Evolutionary conservation across 176 grass and related monocot species (phyloP).

Genomic region (Pontederia paniculata): DNA sequence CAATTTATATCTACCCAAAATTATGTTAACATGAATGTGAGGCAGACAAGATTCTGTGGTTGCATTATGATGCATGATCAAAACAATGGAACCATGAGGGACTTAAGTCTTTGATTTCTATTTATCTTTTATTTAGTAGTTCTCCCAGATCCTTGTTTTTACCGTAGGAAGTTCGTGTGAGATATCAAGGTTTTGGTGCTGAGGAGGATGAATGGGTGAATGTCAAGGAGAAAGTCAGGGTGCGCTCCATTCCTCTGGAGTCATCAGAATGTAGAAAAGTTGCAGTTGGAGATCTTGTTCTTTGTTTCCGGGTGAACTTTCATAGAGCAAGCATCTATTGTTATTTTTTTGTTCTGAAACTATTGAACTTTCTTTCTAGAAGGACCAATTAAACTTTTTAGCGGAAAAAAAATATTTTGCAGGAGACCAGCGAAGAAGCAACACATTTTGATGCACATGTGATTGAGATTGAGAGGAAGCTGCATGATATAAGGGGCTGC

Average conservation of each 20-base stretch:
- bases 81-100: no score
- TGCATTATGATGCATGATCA: no score
- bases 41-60: no score
- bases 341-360: not conserved
- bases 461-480: conserved; percentile 51
- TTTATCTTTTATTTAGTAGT: conserved; percentile 7
- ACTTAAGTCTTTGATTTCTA: not conserved
- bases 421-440: conserved; percentile 68
- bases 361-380: not conserved
- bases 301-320: conserved; percentile 53
- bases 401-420: conserved; percentile 1
- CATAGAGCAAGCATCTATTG: not conserved
- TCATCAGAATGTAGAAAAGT: conserved; percentile 57
- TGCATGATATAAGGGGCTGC: conserved; percentile 92
- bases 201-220: conserved; percentile 98
- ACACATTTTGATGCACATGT: conserved; percentile 85
- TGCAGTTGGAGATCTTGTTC: conserved; percentile 63
- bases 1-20: no score
- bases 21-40: no score
- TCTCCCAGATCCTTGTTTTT: not conserved
- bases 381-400: no score
- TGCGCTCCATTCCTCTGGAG: conserved; percentile 82
- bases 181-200: conserved; percentile 72
- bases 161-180: conserved; percentile 81
- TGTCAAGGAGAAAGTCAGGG: conserved; percentile 57